These are phyloP conservation scores for Colletotrichum falcatum DNA, from an alignment of 2,329 filamentous ascomycete species.

Conservation along the genomic window DNA sequence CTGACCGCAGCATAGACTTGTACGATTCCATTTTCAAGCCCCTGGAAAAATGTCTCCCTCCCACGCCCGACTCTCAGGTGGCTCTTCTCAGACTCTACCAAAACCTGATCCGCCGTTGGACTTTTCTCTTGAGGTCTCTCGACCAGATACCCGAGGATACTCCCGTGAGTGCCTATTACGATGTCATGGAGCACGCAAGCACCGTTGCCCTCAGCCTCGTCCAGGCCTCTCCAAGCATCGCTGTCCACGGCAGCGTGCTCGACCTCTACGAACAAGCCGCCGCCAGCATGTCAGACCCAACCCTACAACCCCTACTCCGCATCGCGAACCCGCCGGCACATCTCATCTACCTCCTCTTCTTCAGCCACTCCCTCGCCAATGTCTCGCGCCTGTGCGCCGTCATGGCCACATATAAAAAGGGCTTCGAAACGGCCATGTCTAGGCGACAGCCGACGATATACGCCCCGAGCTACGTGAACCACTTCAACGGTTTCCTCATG, in stretches of 20 bases:
- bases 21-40: constrained; percentile 60
- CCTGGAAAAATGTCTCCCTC: constrained; percentile 56
- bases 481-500: constrained; percentile 88
- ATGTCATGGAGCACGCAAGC: constrained; percentile 63
- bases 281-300: constrained; percentile 64
- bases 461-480: constrained; percentile 70
- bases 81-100: constrained; percentile 76
- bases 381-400: constrained; percentile 77
- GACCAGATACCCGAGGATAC: constrained; percentile 52
- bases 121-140: constrained; percentile 56
- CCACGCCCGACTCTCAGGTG: constrained; percentile 62
- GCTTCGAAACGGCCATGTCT: constrained; percentile 75
- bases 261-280: constrained; percentile 77
- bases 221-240: constrained; percentile 60
- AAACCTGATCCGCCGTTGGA: constrained; percentile 72
- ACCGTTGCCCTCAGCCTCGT: constrained; percentile 69
- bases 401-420: constrained; percentile 78
- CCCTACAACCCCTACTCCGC: constrained; percentile 66
- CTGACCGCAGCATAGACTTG: constrained; percentile 59
- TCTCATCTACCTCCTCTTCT: constrained; percentile 78
- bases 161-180: constrained; percentile 51
- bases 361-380: constrained; percentile 71
- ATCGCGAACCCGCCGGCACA: constrained; percentile 76
- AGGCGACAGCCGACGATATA: constrained; percentile 54
- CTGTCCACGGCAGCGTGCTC: constrained; percentile 68